Conservation (phyloP, 768 basidiomycete genomes). For the Suillus plorans region DNA sequence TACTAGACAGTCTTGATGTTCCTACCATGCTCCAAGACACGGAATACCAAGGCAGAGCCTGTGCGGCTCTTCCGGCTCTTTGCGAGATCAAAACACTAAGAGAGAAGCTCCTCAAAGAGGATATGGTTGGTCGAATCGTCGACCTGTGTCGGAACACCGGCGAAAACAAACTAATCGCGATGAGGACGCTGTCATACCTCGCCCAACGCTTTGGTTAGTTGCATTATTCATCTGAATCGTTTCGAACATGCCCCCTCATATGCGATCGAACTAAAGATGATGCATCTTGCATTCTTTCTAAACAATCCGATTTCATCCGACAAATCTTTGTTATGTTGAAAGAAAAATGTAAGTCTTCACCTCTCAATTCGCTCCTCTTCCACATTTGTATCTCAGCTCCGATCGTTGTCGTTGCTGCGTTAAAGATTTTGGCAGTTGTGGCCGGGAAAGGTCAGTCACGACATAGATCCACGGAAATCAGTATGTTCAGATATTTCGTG, state of each 20-base stretch:
- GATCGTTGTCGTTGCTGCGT: conserved; percentile 21
- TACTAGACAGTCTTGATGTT: conserved; percentile 9
- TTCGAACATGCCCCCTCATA: conserved; percentile 28
- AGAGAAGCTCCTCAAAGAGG: conserved; percentile 15
- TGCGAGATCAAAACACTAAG: conserved; percentile 20
- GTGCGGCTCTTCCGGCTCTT: conserved; percentile 28
- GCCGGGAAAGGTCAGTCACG: conserved; percentile 14
- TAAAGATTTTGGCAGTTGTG: conserved; percentile 21
- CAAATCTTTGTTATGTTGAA: conserved; percentile 13
- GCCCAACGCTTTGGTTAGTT: background rate
- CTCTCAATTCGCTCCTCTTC: background rate
- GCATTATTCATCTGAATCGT: background rate
- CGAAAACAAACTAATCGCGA: conserved; percentile 11
- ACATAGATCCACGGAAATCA: background rate
- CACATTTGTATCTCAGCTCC: conserved; percentile 15
- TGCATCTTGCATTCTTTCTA: background rate
- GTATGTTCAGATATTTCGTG: background rate
- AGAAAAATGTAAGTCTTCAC: conserved; percentile 2
- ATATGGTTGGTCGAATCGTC: conserved; percentile 20
- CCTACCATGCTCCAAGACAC: conserved; percentile 14
- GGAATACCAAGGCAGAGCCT: conserved; percentile 19
- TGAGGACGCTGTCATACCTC: background rate
- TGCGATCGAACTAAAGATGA: conserved; percentile 25
- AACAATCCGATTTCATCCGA: no score
- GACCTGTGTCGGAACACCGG: conserved; percentile 18